These are phyloP conservation scores for Penicillium sp. DNA, from an alignment of 2,329 filamentous ascomycete species.

Conservation along the genomic window DNA sequence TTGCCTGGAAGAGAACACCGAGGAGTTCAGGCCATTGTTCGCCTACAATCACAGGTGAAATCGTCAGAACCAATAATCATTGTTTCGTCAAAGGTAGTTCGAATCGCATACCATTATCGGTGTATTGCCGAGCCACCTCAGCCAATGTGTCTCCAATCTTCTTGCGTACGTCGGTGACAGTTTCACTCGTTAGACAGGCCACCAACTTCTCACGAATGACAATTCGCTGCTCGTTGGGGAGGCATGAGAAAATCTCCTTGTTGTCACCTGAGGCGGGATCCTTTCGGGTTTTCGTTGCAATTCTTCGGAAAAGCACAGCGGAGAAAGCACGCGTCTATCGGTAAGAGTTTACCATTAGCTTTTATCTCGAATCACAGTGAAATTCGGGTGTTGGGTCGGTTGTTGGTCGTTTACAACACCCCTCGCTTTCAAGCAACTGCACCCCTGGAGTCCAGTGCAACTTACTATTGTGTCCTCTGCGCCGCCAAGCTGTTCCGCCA, in stretches of 20 bases:
- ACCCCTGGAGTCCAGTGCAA: slow-evolving; percentile 15
- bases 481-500: slow-evolving; percentile 85
- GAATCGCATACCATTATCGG: slow-evolving; percentile 71
- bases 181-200: slow-evolving; percentile 70
- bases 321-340: slow-evolving; percentile 81
- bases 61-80: slow-evolving; percentile 6
- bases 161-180: slow-evolving; percentile 73
- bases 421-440: not conserved
- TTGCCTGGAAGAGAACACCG: slow-evolving; percentile 80
- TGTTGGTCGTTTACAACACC: not conserved
- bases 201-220: slow-evolving; percentile 83
- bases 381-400: not conserved
- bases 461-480: slow-evolving; percentile 71
- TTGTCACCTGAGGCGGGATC: slow-evolving; percentile 63
- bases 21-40: slow-evolving; percentile 89
- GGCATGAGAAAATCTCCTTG: slow-evolving; percentile 80
- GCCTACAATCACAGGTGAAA: slow-evolving; percentile 49
- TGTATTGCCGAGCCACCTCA: slow-evolving; percentile 91
- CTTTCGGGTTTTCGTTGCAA: slow-evolving; percentile 86
- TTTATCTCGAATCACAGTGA: not conserved
- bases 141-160: slow-evolving; percentile 98
- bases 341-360: slow-evolving; percentile 2
- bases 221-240: slow-evolving; percentile 69
- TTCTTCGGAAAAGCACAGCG: slow-evolving; percentile 89
- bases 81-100: not conserved